phyloP scores from a whole-genome alignment of 345 rosid species.

The Kandelia obovata region DNA sequence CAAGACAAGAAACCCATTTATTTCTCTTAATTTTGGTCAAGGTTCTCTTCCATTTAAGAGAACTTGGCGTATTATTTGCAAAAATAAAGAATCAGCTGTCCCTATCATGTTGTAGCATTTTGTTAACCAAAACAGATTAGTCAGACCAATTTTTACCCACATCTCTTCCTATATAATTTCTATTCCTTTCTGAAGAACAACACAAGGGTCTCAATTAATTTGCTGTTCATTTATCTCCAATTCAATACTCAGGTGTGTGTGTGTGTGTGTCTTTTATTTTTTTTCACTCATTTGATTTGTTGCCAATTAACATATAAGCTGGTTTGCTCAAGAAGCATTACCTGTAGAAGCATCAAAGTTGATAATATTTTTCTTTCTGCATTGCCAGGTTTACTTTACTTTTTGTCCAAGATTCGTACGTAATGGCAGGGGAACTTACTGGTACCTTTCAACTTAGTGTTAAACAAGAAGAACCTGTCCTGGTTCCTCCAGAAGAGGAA shows the following conservation, averaged over 20 bases:
- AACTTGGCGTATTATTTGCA: neutral
- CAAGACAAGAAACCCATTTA: neutral
- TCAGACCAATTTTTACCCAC: neutral
- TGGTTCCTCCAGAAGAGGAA: slow-evolving; percentile 60
- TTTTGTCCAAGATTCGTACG: slow-evolving; percentile 5
- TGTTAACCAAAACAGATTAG: neutral
- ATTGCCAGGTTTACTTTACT: slow-evolving; percentile 17
- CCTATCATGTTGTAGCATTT: slow-evolving; percentile 19
- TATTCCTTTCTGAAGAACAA: neutral
- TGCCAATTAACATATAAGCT: neutral
- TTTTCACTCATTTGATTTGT: neutral
- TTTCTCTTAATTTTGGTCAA: neutral
- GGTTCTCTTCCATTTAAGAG: neutral
- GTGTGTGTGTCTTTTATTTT: no score
- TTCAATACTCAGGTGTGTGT: neutral
- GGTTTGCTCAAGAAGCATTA: neutral
- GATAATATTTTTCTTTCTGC: neutral
- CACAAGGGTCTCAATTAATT: neutral
- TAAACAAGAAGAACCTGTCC: slow-evolving; percentile 43
- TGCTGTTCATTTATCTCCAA: neutral
- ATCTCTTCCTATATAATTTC: slow-evolving; percentile 33
- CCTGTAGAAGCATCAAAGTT: neutral
- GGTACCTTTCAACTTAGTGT: slow-evolving; percentile 39
- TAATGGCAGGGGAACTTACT: slow-evolving; percentile 37
- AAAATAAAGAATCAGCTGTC: slow-evolving; percentile 15